Evolutionary conservation across 345 rosid genomes (phyloP).

Genomic region (Streptanthus diversifolius): DNA sequence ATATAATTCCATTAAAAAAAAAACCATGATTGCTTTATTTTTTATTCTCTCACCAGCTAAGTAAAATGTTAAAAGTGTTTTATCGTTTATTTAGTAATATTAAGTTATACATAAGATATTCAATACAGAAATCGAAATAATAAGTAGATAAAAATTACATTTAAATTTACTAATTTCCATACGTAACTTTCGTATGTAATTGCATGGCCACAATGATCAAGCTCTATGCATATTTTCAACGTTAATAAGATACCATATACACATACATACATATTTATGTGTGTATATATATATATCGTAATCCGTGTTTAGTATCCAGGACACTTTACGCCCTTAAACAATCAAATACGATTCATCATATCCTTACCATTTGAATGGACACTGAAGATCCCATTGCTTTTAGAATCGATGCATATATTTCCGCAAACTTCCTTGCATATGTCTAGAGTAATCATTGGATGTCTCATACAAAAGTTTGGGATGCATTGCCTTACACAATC

Average conservation of each 20-base stretch:
- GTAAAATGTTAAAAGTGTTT: too few relatives aligned
- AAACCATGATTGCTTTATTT: too few relatives aligned
- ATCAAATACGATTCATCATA: background rate
- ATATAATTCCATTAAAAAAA: background rate
- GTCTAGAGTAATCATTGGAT: background rate
- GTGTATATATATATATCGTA: too few relatives aligned
- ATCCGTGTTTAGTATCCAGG: background rate
- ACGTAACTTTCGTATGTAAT: background rate
- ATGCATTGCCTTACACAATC: background rate
- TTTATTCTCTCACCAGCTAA: too few relatives aligned
- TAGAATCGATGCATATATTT: background rate
- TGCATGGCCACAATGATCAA: background rate
- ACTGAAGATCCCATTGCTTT: background rate
- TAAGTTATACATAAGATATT: background rate
- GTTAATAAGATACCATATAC: too few relatives aligned
- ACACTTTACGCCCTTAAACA: background rate
- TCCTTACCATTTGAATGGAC: background rate
- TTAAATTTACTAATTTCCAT: background rate
- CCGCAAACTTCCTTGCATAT: background rate
- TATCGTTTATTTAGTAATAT: background rate
- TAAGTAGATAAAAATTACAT: background rate
- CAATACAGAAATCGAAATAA: background rate
- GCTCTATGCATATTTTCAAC: background rate
- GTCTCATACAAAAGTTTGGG: constrained; percentile 15
- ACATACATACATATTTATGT: too few relatives aligned